These are phyloP conservation scores for cucumber (Cucumis sativus) DNA, from an alignment of 306 rosid species.

Conservation along the genomic window Cucumber_9930_V3 NC_026659.2:64501-65000, in stretches of 20 bases:
- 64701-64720: neutral
- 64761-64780: constrained; percentile 95
- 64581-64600: neutral
- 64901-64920: constrained; percentile 81
- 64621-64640: neutral
- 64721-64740: constrained; percentile 14
- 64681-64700: neutral
- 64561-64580: neutral
- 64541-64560: neutral
- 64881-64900: constrained; percentile 61
- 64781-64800: constrained; percentile 53
- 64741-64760: constrained; percentile 45
- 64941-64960: constrained; percentile 65
- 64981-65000: constrained; percentile 22
- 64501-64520: neutral
- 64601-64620: neutral
- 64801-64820: constrained; percentile 30
- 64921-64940: constrained; percentile 72
- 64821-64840: constrained; percentile 45
- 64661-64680: too few species aligned
- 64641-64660: neutral
- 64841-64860: constrained; percentile 65
- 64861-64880: constrained; percentile 68
- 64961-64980: constrained; percentile 55
- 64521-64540: neutral